Percentiles rank a stretch among this genome's conserved stretches.
Evolutionary conservation across 192 early-diverging fungal genomes (phyloP).

Genomic region (Entrophospora sp.): DNA sequence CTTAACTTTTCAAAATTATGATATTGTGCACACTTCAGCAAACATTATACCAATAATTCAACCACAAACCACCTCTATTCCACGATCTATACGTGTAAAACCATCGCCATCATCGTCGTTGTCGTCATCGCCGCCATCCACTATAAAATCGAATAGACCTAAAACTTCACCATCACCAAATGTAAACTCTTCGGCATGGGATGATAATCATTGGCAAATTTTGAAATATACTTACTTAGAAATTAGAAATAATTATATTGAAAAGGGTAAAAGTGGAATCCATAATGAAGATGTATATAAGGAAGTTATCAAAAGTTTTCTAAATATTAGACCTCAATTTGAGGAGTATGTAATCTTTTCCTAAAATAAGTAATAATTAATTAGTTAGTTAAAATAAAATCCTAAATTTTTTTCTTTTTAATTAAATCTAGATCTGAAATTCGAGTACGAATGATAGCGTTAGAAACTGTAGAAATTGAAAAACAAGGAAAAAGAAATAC

Average conservation of each 20-base stretch:
- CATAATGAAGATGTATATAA: constrained; percentile 1
- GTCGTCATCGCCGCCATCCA: background rate
- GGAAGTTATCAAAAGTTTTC: background rate
- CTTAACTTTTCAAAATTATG: background rate
- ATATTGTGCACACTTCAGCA: background rate
- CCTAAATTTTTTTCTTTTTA: background rate
- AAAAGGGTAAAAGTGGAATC: background rate
- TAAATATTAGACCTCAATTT: no score
- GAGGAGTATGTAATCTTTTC: background rate
- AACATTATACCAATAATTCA: background rate
- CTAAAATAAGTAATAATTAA: background rate
- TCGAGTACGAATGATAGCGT: background rate
- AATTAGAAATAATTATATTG: background rate
- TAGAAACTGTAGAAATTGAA: background rate
- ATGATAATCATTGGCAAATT: background rate
- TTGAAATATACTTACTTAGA: constrained; percentile 3
- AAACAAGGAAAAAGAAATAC: background rate
- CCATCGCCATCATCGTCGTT: background rate
- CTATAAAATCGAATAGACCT: background rate
- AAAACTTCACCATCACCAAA: background rate
- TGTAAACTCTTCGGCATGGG: background rate
- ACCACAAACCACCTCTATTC: no score
- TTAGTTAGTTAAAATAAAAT: background rate
- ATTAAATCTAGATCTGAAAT: background rate
- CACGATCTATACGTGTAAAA: background rate